Evolutionary conservation across 148 eudicot species (phyloP), one percentile per base, ranked within the genome.

Genomic region (Suaeda aralocaspica): DNA sequence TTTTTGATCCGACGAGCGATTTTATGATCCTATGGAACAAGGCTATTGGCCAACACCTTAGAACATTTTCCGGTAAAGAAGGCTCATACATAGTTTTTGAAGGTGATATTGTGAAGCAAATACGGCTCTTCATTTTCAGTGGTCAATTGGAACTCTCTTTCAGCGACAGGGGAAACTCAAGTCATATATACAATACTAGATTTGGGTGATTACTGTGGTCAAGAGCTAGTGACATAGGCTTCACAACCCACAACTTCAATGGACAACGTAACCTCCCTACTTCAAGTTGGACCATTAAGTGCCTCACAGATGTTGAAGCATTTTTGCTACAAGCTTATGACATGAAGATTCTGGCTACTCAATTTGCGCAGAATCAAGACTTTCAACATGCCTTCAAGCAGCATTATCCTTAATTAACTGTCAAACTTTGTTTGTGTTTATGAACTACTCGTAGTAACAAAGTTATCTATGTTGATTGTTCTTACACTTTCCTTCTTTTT

Each of bases 181-280:
- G 10, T n/a, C 4, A 31, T 12, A 50, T 11, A 31, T 12, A 50
- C 34, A 1, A 21, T 31, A 19, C 29, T 50, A 5, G 59, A 44
- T 29, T 30, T 29, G 6, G 70, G 70, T 0, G 70, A 67, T 28
- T 29, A 39, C 45, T 67, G 70, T 26, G 70, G 70, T 6, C 70
- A 67, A 33, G 70, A 67, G 12, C 46, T 67, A 11, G 59, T 67
- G 50, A 50, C 70, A 67, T 67, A 59, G 70, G 70, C 70, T 50
- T 67, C 70, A 5, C 70, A 48, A 67, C 39, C 70, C 19, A 33
- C 70, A 4, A 50, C 59, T 50, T 50, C 70, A 67, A 29, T 50
- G 58, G 57, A 67, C 39, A 67, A n/a, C n/a, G n/a, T n/a, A n/a
- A 14, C 70, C 70, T 50, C 11, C 70, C 70, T n/a, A 6, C n/a